Conservation (phyloP, 176 grass and related monocot genomes). For the Calamus simplicifolius region DNA sequence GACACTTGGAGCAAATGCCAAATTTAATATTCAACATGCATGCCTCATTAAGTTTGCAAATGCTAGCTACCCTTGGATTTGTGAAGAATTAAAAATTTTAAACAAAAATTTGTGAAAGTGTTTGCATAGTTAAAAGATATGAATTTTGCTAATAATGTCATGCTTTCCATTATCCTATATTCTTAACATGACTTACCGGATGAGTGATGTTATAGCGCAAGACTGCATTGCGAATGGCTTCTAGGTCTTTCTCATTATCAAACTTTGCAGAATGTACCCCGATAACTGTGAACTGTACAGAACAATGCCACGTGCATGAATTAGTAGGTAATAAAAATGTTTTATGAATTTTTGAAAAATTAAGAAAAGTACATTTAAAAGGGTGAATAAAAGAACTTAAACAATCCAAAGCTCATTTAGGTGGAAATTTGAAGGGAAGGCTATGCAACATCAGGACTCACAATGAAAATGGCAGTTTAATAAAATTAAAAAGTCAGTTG, state of each 20-base stretch:
- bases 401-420: no score
- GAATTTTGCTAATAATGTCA: neutral
- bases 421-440: no score
- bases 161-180: neutral
- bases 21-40: no score
- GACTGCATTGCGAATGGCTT: slow-evolving; percentile 90
- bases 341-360: neutral
- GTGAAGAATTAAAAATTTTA: no score
- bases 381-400: neutral
- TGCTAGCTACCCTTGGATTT: no score
- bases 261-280: slow-evolving; percentile 99
- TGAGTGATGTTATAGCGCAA: slow-evolving; percentile 76
- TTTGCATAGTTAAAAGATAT: no score
- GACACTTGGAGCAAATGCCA: no score
- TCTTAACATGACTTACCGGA: slow-evolving; percentile 43
- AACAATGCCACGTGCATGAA: slow-evolving; percentile 10
- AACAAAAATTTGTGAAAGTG: no score
- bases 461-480: no score
- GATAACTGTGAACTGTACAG: slow-evolving; percentile 82
- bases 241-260: slow-evolving; percentile 95
- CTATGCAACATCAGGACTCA: no score
- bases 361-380: slow-evolving; percentile 7
- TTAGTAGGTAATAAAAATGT: slow-evolving; percentile 10
- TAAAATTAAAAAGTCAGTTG: no score
- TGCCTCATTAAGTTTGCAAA: no score